phyloP scores from a whole-genome alignment of 2,329 filamentous ascomycete genomes.

The Paraphoma sp. region DNA sequence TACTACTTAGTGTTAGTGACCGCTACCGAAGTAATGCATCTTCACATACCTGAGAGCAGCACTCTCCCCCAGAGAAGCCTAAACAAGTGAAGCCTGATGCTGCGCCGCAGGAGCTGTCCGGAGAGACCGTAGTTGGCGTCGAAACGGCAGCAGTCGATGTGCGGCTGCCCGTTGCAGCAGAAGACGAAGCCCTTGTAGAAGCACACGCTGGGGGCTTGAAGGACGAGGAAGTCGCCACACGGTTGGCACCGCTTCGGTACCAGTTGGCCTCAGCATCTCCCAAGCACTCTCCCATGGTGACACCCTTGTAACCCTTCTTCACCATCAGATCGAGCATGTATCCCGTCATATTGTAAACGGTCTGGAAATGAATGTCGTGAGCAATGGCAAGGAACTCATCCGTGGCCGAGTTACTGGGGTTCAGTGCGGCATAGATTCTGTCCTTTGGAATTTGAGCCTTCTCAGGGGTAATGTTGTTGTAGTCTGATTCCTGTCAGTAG shows the following conservation, averaged over 20 bases:
- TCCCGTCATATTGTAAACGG: conserved; percentile 50
- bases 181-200: conserved; percentile 19
- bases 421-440: conserved; percentile 51
- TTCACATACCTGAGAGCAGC: conserved; percentile 44
- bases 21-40: too few relatives aligned
- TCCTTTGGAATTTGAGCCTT: conserved; percentile 44
- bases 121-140: conserved; percentile 7
- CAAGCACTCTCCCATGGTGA: conserved; percentile 56
- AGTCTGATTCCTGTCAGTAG: conserved; percentile 23
- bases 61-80: conserved; percentile 47
- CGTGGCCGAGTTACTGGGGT: conserved; percentile 22
- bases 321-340: conserved; percentile 50
- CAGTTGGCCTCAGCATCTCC: conserved; percentile 53
- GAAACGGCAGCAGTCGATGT: conserved; percentile 10
- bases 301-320: conserved; percentile 49
- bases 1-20: conserved; percentile 12
- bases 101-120: conserved; percentile 27
- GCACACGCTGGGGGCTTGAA: conserved; percentile 17
- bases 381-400: conserved; percentile 60
- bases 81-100: conserved; percentile 27
- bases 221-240: conserved; percentile 15
- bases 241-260: conserved; percentile 48
- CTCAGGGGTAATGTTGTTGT: conserved; percentile 39
- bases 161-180: conserved; percentile 7
- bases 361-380: conserved; percentile 56